These are phyloP conservation scores for Solanum stenotomum DNA, from an alignment of 257 asterid species.

Conservation along the genomic window DNA sequence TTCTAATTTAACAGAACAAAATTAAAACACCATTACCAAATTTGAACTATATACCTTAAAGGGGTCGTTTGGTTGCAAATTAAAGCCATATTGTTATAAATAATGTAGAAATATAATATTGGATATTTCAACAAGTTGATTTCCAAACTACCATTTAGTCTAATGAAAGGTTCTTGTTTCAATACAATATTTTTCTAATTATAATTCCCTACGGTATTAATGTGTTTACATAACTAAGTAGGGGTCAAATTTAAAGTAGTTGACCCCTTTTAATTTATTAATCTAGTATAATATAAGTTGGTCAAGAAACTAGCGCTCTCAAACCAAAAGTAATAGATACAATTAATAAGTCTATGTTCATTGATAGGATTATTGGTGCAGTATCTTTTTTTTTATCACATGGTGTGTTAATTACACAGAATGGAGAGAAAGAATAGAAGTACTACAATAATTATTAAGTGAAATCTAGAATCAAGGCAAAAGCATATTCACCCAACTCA, in stretches of 20 bases:
- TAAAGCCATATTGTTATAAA: not conserved
- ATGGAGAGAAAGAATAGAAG: not conserved
- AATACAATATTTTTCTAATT: not conserved
- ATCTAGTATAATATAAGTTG: not conserved
- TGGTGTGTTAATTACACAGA: constrained; percentile 16
- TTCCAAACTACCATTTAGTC: not conserved
- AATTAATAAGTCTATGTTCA: constrained; percentile 4
- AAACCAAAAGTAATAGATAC: not conserved
- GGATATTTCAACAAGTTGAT: not conserved
- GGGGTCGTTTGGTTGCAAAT: not conserved
- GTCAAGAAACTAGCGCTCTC: not conserved
- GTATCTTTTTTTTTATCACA: constrained; percentile 10
- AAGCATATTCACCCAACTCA: not conserved
- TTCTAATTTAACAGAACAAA: not conserved
- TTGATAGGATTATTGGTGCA: constrained; percentile 5
- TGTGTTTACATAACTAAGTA: not conserved
- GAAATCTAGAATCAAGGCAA: constrained; percentile 1
- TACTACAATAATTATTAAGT: constrained; percentile 5
- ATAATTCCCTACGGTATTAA: not conserved
- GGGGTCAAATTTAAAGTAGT: not conserved
- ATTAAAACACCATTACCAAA: not conserved
- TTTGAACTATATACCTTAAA: not conserved
- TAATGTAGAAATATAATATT: not conserved
- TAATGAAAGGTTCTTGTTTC: not conserved
- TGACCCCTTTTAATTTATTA: not conserved